Conservation (phyloP, 768 basidiomycete genomes). For the Calocera cornea region DNA sequence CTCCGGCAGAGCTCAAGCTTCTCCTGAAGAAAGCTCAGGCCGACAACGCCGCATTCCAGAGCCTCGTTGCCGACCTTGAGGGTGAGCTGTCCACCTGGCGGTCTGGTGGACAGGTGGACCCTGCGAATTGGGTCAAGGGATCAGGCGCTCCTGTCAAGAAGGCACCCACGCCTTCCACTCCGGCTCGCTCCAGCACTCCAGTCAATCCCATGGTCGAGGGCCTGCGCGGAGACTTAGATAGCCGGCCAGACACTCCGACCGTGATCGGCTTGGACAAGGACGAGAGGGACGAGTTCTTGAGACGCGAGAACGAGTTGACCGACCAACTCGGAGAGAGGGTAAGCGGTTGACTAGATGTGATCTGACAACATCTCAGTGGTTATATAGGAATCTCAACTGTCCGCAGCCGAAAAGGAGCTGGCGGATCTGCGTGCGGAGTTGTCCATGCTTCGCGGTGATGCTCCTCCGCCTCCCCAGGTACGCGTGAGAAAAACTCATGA, state of each 20-base stretch:
- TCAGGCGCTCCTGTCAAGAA: conserved; percentile 35
- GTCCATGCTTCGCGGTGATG: conserved; percentile 81
- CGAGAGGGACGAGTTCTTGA: conserved; percentile 92
- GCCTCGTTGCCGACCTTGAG: conserved; percentile 80
- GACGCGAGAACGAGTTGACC: conserved; percentile 89
- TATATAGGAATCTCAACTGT: conserved; percentile 55
- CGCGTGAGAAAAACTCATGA: conserved; percentile 9
- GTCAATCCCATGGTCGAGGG: conserved; percentile 61
- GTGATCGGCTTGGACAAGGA: conserved; percentile 83
- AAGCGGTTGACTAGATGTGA: conserved; percentile 3
- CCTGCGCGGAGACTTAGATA: conserved; percentile 56
- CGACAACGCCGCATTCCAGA: conserved; percentile 68
- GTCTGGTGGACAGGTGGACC: conserved; percentile 69
- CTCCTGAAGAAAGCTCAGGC: conserved; percentile 80
- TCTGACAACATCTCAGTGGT: no score
- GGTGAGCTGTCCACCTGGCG: conserved; percentile 86
- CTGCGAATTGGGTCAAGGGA: conserved; percentile 59
- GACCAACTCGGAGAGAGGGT: conserved; percentile 77
- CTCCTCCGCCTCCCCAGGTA: conserved; percentile 62
- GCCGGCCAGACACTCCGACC: conserved; percentile 85
- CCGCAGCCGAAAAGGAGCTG: conserved; percentile 69
- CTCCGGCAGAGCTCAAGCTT: conserved; percentile 88
- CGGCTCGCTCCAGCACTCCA: conserved; percentile 56
- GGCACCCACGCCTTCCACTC: conserved; percentile 49
- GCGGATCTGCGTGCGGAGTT: conserved; percentile 84